A percentile compares a stretch with the other conserved stretches of the same genome.
Conservation (phyloP, 352 stramenopile genomes). For the Globisporangium perplexum region DNA sequence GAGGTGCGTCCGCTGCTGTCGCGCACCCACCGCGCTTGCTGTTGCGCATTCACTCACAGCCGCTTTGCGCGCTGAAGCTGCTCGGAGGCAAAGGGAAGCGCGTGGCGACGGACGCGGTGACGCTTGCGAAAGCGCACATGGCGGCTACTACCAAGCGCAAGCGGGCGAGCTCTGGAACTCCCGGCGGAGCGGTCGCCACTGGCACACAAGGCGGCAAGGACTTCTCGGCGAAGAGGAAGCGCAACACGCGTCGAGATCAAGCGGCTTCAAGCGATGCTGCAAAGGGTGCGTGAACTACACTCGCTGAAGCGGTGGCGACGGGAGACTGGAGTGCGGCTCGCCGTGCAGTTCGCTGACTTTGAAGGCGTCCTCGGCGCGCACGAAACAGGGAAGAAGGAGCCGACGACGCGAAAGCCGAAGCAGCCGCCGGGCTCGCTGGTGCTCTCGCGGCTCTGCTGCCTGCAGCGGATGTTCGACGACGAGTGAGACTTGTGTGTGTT, state of each 20-base stretch:
- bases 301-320: too few species aligned
- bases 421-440: neutral
- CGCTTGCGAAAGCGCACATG: slow-evolving; percentile 1
- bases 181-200: neutral
- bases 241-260: neutral
- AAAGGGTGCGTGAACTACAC: neutral
- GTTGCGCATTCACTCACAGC: too few species aligned
- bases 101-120: neutral
- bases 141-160: neutral
- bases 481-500: neutral
- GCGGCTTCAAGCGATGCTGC: neutral
- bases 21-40: too few species aligned
- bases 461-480: slow-evolving; percentile 47
- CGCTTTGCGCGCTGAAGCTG: too few species aligned
- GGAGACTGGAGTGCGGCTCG: neutral
- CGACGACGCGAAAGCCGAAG: neutral
- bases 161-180: neutral
- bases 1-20: neutral
- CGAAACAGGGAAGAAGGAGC: neutral
- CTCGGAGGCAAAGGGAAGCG: neutral
- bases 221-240: neutral
- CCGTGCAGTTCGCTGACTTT: neutral
- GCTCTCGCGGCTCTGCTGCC: slow-evolving; percentile 19
- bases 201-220: neutral
- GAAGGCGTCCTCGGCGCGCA: too few species aligned